Percentiles rank a stretch among this genome's conserved stretches.
Evolutionary conservation across 345 rosid genomes (phyloP).

Genomic region (Erodium maritimum): DNA sequence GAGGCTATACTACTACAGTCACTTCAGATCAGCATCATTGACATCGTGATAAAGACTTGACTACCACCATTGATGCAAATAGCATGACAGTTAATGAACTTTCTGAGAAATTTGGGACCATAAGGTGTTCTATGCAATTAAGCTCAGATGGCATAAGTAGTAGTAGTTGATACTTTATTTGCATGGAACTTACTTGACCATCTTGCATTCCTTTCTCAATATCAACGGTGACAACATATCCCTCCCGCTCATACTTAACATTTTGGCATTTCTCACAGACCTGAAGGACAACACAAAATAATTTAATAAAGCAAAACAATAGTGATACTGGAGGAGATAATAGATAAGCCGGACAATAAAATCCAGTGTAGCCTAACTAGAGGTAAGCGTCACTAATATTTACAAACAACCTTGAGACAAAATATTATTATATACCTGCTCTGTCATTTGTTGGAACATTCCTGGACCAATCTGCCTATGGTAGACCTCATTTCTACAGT

Average conservation of each 20-base stretch:
- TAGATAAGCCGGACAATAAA: background rate
- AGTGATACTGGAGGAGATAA: background rate
- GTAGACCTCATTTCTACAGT: constrained; percentile 95
- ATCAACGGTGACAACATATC: constrained; percentile 86
- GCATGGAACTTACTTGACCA: constrained; percentile 61
- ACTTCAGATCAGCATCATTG: background rate
- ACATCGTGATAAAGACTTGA: background rate
- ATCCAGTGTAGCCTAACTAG: background rate
- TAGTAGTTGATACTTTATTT: background rate
- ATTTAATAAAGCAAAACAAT: constrained; percentile 1
- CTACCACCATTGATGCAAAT: background rate
- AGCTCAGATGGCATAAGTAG: background rate
- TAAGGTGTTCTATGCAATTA: background rate
- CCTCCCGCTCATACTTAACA: constrained; percentile 76
- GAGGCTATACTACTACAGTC: too few species aligned
- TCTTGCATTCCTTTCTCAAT: constrained; percentile 99
- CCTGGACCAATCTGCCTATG: constrained; percentile 99
- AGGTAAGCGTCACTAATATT: background rate
- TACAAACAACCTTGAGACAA: background rate
- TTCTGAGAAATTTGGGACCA: background rate
- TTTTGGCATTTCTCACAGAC: constrained; percentile 98
- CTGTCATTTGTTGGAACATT: constrained; percentile 99
- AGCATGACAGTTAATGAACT: background rate
- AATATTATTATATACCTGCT: constrained; percentile 47
- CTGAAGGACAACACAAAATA: constrained; percentile 27